Evolutionary conservation across 108 stramenopile genomes (phyloP), one percentile per base, ranked within the genome.

Genomic region (Cyclotella atomus): DNA sequence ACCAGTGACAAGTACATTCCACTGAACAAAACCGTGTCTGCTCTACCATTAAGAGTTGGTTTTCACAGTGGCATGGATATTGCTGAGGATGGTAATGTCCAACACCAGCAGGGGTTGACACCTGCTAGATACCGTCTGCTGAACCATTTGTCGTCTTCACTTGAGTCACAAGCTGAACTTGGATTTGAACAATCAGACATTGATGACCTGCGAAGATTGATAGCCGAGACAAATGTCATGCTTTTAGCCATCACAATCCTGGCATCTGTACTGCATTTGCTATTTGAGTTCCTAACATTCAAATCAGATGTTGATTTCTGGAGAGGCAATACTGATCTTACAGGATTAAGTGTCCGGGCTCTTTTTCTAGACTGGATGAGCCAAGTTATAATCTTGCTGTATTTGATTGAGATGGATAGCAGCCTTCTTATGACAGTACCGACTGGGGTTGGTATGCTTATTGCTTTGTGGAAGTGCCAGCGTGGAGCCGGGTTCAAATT

Each of bases 241-340:
- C 68, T 98, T n/a, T 81, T 98, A 47, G 84, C 65, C 3, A 79
- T 97, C 15, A 98, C 97, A n/a, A 78, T 96, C 10, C 60, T 98
- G 65, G 96, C 94, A n/a, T 91, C 91, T 35, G 88, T 88, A 15
- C 75, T 98, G 47, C 97, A 98, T 70, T 82, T 98, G 12, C 75
- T 98, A 15, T 98, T 98, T 82, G 97, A 97, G 70, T 94, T 97
- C 69, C 69, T 98, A 68, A 96, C 97, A 7, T 97, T 98, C 76
- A 94, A 94, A 65, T 89, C 81, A 43, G 97, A 98, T 68, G 93
- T 98, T n/a, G 85, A 86, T 19, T 98, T 98, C 68, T 98, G 97
- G 97, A 56, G 79, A 16, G 75, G 85, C 49, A 96, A 98, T 70
- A 94, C 91, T 23, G 94, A 91, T 68, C 79, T 97, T 46, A 90